Evolutionary conservation across 1,284 basidiomycete genomes (phyloP), one percentile per base, ranked within the genome.

Genomic region (Sporisorium sorghi): DNA sequence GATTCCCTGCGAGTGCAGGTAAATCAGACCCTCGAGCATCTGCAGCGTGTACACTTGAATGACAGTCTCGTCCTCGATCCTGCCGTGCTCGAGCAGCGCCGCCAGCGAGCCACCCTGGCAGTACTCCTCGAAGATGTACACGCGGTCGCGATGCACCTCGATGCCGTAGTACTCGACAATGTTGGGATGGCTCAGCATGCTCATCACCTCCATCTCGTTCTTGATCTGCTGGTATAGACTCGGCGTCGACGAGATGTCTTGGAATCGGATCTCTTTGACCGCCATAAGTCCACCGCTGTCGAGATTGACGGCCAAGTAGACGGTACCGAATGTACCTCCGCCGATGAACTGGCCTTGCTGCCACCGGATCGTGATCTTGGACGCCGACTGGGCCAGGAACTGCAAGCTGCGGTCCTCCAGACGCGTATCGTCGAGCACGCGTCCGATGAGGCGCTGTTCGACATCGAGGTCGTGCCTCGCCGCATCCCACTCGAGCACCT

Each of bases 81-180:
- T 88, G 1, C 97, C 97, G 81, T 95, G 92, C 83, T 97, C 95
- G 60, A 99, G 87, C 56, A 98, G 86, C 48, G 92, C 89, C 1
- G 93, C 94, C 58, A 99, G 85, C 85, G 93, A 97, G 14, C 97
- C 97, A 40, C 95, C 95, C 82, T 96, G 93, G 84, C 97, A 99
- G 85, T 93, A 99, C 86, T 99, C 96, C 85, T 99, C 95, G 84
- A 99, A 99, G 76, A 99, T 98, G 87, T 97, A 99, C 12, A 99
- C 94, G 85, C 96, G 95, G 87, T 99, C 97, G 23, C 97, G 91
- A 85, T 99, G 96, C 6, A 98, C 96, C 85, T 99, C 97, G 78
- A 99, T 97, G 39, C 97, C 97, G 83, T 97, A 98, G 86, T 98
- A 99, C 85, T 99, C 95, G 63, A 99, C 97, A 59, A 99, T 92